A percentile compares a stretch with the other conserved stretches of the same genome.
phyloP scores from a whole-genome alignment of 352 stramenopile genomes.

The Thalassiosira livingstoniorum region DNA sequence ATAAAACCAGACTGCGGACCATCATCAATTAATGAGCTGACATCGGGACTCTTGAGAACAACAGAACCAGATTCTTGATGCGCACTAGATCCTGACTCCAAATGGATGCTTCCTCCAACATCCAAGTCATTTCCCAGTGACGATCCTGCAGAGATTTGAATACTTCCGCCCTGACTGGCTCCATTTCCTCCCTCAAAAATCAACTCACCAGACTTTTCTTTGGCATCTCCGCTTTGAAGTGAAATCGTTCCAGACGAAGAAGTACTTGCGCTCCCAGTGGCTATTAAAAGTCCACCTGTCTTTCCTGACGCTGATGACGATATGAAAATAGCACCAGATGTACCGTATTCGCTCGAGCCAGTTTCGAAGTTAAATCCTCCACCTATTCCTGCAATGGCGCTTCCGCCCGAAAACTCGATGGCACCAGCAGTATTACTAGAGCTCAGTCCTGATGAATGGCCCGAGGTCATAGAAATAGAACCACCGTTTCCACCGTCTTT shows the following conservation, averaged over 20 bases:
- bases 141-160: conserved; percentile 53
- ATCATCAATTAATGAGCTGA: conserved; percentile 27
- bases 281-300: conserved; percentile 80
- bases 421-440: conserved; percentile 38
- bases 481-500: conserved; percentile 38
- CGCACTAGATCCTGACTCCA: conserved; percentile 44
- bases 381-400: conserved; percentile 30
- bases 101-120: conserved; percentile 40
- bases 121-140: conserved; percentile 23
- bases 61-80: conserved; percentile 48
- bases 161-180: conserved; percentile 34
- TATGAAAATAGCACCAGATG: conserved; percentile 76
- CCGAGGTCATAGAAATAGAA: conserved; percentile 38
- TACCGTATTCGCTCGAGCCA: conserved; percentile 37
- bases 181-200: conserved; percentile 81
- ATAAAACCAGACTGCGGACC: conserved; percentile 47
- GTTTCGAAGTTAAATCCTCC: conserved; percentile 42
- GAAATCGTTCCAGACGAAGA: conserved; percentile 84
- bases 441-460: conserved; percentile 28
- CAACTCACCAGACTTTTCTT: conserved; percentile 85
- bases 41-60: conserved; percentile 41
- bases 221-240: conserved; percentile 83
- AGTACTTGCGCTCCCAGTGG: conserved; percentile 84
- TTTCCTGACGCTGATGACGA: conserved; percentile 83
- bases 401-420: conserved; percentile 33